phyloP scores from a whole-genome alignment of 306 rosid species.

The Quercus gilva region DNA sequence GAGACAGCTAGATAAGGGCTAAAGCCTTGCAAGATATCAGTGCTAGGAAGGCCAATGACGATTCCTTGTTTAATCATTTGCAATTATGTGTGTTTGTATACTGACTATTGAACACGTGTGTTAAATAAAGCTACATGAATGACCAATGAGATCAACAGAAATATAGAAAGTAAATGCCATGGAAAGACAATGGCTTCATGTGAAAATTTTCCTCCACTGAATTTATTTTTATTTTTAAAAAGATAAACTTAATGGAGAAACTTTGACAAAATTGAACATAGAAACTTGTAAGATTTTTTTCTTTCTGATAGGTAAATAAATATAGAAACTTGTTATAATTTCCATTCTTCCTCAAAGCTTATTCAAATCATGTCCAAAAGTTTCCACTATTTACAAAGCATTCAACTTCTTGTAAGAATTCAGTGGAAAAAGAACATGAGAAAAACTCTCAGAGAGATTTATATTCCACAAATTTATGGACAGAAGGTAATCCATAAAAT shows the following conservation, averaged over 20 bases:
- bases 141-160: background rate
- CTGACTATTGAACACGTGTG: background rate
- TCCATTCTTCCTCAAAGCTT: conserved; percentile 10
- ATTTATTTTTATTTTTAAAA: too few relatives aligned
- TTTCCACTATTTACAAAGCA: background rate
- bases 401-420: background rate
- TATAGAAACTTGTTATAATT: background rate
- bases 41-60: background rate
- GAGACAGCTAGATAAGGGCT: conserved; percentile 8
- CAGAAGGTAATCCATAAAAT: background rate
- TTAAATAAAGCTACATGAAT: background rate
- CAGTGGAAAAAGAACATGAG: background rate
- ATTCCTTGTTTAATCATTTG: background rate
- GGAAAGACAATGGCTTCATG: too few relatives aligned
- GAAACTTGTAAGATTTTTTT: background rate
- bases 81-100: background rate
- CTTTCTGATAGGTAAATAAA: too few relatives aligned
- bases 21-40: conserved; percentile 3
- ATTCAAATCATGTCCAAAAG: background rate
- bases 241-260: background rate
- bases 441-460: background rate
- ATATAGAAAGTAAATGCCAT: background rate
- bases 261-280: background rate
- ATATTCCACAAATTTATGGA: background rate
- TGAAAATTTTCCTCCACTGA: too few relatives aligned